Evolutionary conservation across 441 rosid species (phyloP).

Genomic region (Gossypium schwendimanii): DNA sequence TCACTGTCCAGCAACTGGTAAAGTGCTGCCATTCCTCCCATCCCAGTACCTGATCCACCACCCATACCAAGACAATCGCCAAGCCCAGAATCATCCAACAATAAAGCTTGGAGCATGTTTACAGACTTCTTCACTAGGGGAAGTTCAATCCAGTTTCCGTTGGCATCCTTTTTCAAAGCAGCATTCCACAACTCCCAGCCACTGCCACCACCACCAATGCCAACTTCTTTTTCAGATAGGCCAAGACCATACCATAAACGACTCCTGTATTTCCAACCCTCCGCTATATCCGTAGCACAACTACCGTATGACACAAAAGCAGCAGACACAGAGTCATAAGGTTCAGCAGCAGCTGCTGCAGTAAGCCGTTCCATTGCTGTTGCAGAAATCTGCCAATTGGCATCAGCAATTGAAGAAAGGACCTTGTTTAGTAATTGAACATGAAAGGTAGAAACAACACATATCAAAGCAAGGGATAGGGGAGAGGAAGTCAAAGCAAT

Average conservation of each 20-base stretch:
- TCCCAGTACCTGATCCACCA: constrained; percentile 99
- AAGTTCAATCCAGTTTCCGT: constrained; percentile 97
- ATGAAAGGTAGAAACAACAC: constrained; percentile 13
- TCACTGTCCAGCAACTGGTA: constrained; percentile 97
- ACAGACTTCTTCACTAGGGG: constrained; percentile 90
- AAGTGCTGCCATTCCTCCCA: constrained; percentile 99
- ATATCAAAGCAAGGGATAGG: not conserved
- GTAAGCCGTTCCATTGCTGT: constrained; percentile 90
- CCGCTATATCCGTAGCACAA: constrained; percentile 83
- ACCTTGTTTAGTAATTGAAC: constrained; percentile 35
- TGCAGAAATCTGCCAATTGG: constrained; percentile 88
- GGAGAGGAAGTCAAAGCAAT: not conserved
- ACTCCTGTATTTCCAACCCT: constrained; percentile 98
- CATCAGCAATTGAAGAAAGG: constrained; percentile 98
- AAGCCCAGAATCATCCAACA: constrained; percentile 93
- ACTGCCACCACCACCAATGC: constrained; percentile 92
- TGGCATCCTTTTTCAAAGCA: constrained; percentile 79
- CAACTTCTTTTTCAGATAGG: constrained; percentile 50
- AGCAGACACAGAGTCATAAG: constrained; percentile 93
- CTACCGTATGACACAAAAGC: constrained; percentile 99
- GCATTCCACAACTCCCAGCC: constrained; percentile 88
- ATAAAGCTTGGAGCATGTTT: constrained; percentile 91
- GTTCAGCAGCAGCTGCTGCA: constrained; percentile 97
- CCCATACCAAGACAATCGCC: constrained; percentile 99
- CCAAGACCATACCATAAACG: constrained; percentile 97